Percentiles rank a stretch among this genome's conserved stretches.
phyloP scores from a whole-genome alignment of 1,139 yeast genomes.

The Trichomonascaceae sp. region DNA sequence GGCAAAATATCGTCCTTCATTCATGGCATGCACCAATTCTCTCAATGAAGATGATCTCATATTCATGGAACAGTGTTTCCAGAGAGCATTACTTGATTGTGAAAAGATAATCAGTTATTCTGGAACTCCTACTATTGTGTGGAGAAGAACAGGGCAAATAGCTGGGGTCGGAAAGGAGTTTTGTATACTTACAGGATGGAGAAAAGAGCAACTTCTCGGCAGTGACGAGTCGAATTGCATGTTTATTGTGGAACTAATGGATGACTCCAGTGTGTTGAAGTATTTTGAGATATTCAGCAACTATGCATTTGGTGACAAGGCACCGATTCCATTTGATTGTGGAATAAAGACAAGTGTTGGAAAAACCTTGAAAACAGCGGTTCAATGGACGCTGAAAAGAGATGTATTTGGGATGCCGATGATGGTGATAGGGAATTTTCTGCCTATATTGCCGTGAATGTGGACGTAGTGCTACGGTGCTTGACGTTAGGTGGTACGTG shows the following conservation, averaged over 20 bases:
- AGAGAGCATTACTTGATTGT: slow-evolving; percentile 81
- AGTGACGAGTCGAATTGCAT: slow-evolving; percentile 33
- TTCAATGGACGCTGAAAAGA: slow-evolving; percentile 86
- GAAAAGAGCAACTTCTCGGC: slow-evolving; percentile 54
- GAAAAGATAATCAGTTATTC: slow-evolving; percentile 76
- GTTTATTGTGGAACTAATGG: slow-evolving; percentile 84
- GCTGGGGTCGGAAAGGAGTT: slow-evolving; percentile 93
- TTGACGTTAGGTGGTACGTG: no score
- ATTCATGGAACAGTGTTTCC: slow-evolving; percentile 95
- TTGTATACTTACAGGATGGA: slow-evolving; percentile 86
- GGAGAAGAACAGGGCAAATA: slow-evolving; percentile 94
- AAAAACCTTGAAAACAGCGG: slow-evolving; percentile 52
- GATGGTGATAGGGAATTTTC: slow-evolving; percentile 91
- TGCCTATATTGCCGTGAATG: slow-evolving; percentile 43
- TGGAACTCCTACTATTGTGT: slow-evolving; percentile 91
- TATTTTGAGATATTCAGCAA: slow-evolving; percentile 80
- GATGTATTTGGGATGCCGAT: slow-evolving; percentile 91
- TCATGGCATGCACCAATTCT: slow-evolving; percentile 86
- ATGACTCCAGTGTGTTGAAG: slow-evolving; percentile 78
- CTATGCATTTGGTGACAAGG: slow-evolving; percentile 89
- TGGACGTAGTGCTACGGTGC: neutral
- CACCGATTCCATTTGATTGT: slow-evolving; percentile 77
- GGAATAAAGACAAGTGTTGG: slow-evolving; percentile 59
- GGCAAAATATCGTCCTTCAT: slow-evolving; percentile 86
- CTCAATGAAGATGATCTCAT: slow-evolving; percentile 84